Evolutionary conservation across 1,284 basidiomycete genomes (phyloP), one percentile per base, ranked within the genome.

Genomic region (Megacollybia platyphylla): DNA sequence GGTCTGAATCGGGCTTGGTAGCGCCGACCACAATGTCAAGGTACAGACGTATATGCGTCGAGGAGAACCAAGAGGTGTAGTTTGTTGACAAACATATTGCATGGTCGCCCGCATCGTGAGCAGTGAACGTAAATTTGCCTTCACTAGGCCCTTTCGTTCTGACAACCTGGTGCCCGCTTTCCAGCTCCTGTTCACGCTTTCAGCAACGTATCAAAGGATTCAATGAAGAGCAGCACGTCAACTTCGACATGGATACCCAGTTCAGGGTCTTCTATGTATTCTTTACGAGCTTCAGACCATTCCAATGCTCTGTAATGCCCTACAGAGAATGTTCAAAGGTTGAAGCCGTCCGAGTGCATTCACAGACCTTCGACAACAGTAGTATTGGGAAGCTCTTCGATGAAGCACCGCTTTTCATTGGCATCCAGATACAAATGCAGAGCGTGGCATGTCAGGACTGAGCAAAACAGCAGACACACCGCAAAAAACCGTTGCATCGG

Each of bases 361-460:
- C 15, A 57, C 72, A 42, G 51, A 87, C 93, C 94, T 65, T 97
- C 91, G 11, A 98, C 92, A 30, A 96, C 83, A 11, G 96, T 98
- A 62, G 97, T 87, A 10, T 81, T 83, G n/a, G 94, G 94, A 32
- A 98, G 70, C 62, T 98, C 96, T 61, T 98, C 96, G 49, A 97
- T 76, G 65, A 98, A 98, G 62, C 96, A 99, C 49, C 87, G 73
- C 57, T 82, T 82, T 62, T 94, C 87, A 55, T 85, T 82, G n/a
- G 87, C 81, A 57, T 93, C 88, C 46, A 94, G 76, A 56, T 94
- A 94, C 60, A 93, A 90, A 58, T 94, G 90, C 39, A 94, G 76
- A 9, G 82, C 83, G 57, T 76, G 15, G 18, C 17, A 15, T 26
- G 39, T 28, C 11, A 40, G 11, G 11, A 40, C 9, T n/a, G 26